A percentile compares a stretch with the other conserved stretches of the same genome.
phyloP scores from a whole-genome alignment of 1,139 yeast genomes.

The Geotrichum candidum region DNA sequence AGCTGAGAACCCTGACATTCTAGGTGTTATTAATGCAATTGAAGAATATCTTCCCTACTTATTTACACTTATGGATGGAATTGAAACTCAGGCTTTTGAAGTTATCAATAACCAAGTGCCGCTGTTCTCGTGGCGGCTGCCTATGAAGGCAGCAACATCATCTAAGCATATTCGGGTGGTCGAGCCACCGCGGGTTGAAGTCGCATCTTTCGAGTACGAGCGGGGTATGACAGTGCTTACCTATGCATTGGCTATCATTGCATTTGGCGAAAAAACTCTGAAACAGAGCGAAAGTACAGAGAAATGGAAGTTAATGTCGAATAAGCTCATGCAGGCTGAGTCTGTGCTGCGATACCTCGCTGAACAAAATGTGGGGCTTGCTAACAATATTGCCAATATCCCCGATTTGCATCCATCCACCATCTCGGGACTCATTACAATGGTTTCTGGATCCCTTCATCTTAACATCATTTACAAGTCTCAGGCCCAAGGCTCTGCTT shows the following conservation, averaged over 20 bases:
- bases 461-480: constrained; percentile 29
- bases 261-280: constrained; percentile 16
- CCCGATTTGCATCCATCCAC: constrained; percentile 29
- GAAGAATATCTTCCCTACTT: constrained; percentile 32
- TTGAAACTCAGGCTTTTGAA: constrained; percentile 15
- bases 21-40: constrained; percentile 31
- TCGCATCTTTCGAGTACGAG: constrained; percentile 30
- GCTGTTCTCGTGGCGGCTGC: constrained; percentile 30
- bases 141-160: constrained; percentile 23
- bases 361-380: constrained; percentile 18
- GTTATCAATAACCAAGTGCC: constrained; percentile 16
- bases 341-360: constrained; percentile 28
- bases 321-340: constrained; percentile 29
- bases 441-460: constrained; percentile 32
- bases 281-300: constrained; percentile 25
- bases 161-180: constrained; percentile 17
- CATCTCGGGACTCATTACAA: constrained; percentile 25
- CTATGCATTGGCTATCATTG: constrained; percentile 26
- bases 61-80: constrained; percentile 23
- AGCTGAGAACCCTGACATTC: constrained; percentile 26
- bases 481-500: constrained; percentile 21
- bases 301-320: constrained; percentile 32
- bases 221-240: constrained; percentile 31
- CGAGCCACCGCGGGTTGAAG: constrained; percentile 26
- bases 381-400: constrained; percentile 15